Percentiles rank a stretch among this genome's conserved stretches.
Conservation (phyloP, 345 rosid genomes). For the Diplotaxis tenuifolia region DNA sequence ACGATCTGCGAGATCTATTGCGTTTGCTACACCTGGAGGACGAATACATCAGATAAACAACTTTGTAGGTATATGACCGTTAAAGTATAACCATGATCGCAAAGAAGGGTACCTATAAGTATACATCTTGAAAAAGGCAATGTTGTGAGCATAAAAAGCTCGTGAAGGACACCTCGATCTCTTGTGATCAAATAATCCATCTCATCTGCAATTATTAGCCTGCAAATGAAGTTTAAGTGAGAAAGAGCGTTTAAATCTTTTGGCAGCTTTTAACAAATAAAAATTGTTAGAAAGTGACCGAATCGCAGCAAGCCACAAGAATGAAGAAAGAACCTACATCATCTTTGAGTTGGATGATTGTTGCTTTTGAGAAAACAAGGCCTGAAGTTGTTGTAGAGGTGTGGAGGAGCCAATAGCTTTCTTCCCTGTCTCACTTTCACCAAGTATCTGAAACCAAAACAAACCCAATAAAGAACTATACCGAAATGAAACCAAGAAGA, state of each 20-base stretch:
- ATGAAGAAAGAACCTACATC: slow-evolving; percentile 48
- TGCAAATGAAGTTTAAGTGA: slow-evolving; percentile 25
- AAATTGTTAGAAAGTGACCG: not conserved
- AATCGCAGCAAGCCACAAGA: not conserved
- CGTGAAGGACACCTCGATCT: slow-evolving; percentile 78
- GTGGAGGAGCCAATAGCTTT: slow-evolving; percentile 40
- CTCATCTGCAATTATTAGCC: slow-evolving; percentile 83
- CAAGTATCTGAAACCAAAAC: slow-evolving; percentile 49
- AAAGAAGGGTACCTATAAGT: slow-evolving; percentile 63
- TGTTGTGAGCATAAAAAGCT: slow-evolving; percentile 90
- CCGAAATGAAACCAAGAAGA: not conserved
- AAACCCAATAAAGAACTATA: slow-evolving; percentile 19
- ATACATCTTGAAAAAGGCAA: slow-evolving; percentile 73
- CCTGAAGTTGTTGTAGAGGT: slow-evolving; percentile 62
- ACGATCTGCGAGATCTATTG: slow-evolving; percentile 81
- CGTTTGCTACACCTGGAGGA: slow-evolving; percentile 75
- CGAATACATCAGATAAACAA: not conserved
- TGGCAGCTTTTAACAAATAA: no score
- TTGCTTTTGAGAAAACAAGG: slow-evolving; percentile 56
- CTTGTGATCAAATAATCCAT: slow-evolving; percentile 79
- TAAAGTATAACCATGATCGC: not conserved
- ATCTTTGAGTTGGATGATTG: slow-evolving; percentile 44
- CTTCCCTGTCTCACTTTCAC: slow-evolving; percentile 32
- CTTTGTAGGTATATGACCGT: slow-evolving; percentile 7
- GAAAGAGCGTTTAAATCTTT: no score